These are phyloP conservation scores for Metarhizium brunneum DNA, from an alignment of 2,329 filamentous ascomycete species.

Conservation along the genomic window DNA sequence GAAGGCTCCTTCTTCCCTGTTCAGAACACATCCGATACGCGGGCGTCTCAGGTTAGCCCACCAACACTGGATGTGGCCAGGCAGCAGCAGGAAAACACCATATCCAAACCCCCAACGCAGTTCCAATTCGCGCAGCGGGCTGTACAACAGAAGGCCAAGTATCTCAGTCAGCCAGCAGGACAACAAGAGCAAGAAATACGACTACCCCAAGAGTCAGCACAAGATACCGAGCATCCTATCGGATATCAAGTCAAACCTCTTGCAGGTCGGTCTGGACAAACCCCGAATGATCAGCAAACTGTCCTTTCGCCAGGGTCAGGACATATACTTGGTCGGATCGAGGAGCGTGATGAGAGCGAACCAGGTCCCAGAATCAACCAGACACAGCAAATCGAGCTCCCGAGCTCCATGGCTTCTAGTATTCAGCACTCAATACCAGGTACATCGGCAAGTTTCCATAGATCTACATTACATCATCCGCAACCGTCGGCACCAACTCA, in stretches of 20 bases:
- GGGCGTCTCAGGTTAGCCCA: background rate
- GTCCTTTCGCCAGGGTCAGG: constrained; percentile 1
- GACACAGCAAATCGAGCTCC: background rate
- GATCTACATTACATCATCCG: background rate
- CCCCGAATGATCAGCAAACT: background rate
- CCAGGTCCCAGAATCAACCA: background rate
- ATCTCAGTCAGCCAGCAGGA: too few relatives aligned
- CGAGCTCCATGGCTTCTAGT: constrained; percentile 3
- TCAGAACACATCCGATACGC: background rate
- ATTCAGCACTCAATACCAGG: background rate
- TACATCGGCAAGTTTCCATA: background rate
- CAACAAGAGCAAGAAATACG: background rate
- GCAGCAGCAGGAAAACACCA: background rate
- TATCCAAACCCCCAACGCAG: background rate
- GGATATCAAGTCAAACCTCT: constrained; percentile 2
- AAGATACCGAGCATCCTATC: constrained; percentile 3
- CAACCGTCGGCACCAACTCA: constrained; percentile 1
- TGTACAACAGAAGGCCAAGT: background rate
- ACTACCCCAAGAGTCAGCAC: background rate
- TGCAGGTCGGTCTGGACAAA: background rate
- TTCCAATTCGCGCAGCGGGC: background rate
- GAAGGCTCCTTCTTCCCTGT: constrained; percentile 3
- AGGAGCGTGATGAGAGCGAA: constrained; percentile 11
- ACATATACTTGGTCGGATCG: constrained; percentile 8
- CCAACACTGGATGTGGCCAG: background rate